A percentile compares a stretch with the other conserved stretches of the same genome.
Evolutionary conservation across 202 grass and related monocot genomes (phyloP).

Genomic region (Schoenoplectus triqueter): DNA sequence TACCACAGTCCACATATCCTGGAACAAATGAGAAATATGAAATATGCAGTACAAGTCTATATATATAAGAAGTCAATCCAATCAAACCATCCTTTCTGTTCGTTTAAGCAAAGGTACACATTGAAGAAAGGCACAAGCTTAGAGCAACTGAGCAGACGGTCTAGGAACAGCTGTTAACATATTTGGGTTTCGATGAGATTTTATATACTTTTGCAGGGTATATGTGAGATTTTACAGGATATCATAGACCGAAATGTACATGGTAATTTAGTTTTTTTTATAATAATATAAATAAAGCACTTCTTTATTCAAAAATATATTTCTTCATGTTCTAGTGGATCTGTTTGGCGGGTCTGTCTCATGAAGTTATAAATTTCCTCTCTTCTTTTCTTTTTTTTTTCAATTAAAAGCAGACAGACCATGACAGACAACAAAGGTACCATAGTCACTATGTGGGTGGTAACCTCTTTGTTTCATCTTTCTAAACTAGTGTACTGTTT

Average conservation of each 20-base stretch:
- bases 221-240: slow-evolving; percentile 11
- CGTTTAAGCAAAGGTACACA: not conserved
- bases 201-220: not conserved
- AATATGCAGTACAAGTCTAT: not conserved
- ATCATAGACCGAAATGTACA: not conserved
- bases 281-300: too few relatives aligned
- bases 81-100: not conserved
- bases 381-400: too few relatives aligned
- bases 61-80: not conserved
- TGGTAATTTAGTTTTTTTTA: not conserved
- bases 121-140: not conserved
- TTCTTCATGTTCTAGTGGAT: not conserved
- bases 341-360: too few relatives aligned
- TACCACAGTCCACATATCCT: not conserved
- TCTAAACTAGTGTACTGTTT: not conserved
- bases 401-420: too few relatives aligned
- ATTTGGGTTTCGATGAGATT: not conserved
- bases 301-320: too few relatives aligned
- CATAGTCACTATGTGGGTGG: too few relatives aligned
- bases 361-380: too few relatives aligned
- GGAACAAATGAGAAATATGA: not conserved
- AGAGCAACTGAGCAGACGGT: not conserved
- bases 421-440: too few relatives aligned
- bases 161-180: not conserved
- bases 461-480: too few relatives aligned